Conservation (phyloP, 164 flowering plant genomes). For the Vitis amurensis region DNA sequence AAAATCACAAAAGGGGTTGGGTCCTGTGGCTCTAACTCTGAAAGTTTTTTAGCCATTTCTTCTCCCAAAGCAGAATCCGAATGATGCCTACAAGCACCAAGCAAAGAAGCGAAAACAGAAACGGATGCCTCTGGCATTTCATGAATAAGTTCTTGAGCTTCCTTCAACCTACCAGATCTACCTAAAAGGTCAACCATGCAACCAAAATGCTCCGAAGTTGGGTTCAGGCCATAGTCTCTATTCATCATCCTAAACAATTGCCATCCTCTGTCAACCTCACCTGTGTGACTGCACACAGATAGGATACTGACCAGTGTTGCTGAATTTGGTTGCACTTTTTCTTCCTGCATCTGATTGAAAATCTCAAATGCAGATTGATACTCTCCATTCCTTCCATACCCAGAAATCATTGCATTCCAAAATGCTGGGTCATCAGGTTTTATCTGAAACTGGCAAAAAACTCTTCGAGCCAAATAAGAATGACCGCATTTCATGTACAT, state of each 20-base stretch:
- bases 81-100: slow-evolving; percentile 56
- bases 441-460: slow-evolving; percentile 42
- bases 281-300: slow-evolving; percentile 62
- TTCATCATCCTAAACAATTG: slow-evolving; percentile 52
- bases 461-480: slow-evolving; percentile 34
- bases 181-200: slow-evolving; percentile 77
- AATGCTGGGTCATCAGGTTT: slow-evolving; percentile 53
- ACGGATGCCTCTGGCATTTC: slow-evolving; percentile 42
- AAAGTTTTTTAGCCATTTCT: slow-evolving; percentile 53
- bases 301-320: slow-evolving; percentile 52
- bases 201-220: slow-evolving; percentile 46
- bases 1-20: slow-evolving; percentile 58
- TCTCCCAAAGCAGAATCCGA: slow-evolving; percentile 53
- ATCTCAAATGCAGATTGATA: slow-evolving; percentile 52
- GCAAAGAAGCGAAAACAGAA: slow-evolving; percentile 57
- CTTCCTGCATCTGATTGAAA: slow-evolving; percentile 45
- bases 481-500: slow-evolving; percentile 81
- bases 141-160: slow-evolving; percentile 50
- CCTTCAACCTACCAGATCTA: slow-evolving; percentile 54
- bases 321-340: slow-evolving; percentile 46
- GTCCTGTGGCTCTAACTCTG: slow-evolving; percentile 55
- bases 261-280: slow-evolving; percentile 52
- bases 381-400: slow-evolving; percentile 73
- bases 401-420: slow-evolving; percentile 85
- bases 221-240: slow-evolving; percentile 41